Base-by-base conservation (phyloP, 768 basidiomycete genomes). In the Chlorophyllum brunneum region DNA sequence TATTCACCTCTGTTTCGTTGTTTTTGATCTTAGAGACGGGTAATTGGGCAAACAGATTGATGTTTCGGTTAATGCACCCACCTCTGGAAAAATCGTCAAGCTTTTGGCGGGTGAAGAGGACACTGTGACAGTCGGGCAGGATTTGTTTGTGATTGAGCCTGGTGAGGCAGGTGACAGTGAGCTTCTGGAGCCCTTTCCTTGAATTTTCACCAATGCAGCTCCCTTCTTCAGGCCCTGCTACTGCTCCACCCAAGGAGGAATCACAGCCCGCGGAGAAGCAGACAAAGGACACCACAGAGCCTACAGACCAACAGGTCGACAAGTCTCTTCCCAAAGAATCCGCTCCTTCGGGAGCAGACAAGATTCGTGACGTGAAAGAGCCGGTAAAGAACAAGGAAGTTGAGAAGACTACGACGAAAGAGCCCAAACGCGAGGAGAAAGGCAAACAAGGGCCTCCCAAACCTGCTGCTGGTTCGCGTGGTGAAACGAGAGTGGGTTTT, bases 101-200 rank as follows among this genome's bases (percentile, higher is more conserved):
- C 73, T 91, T 13, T 80, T 98, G 26, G 93, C 86, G 38, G 81
- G 78, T 36, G 95, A 98, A 69, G 95, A 99, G 61, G 89, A 93
- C 61, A 97, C 94, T 18, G 95, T 98, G 54, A 76, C 82, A 5
- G 93, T 98, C 33, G 95, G 95, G 26, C 93, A 98, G 69, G 95
- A 98, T 64, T 77, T 98, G 44, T 89, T 98, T 71, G 79, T 85
- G 61, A 81, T 98, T 53, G 95, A 98, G 63, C 81, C 86, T 20
- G 95, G 94, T 56, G 86, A 83, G 60, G 77, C 60, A 36, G 76
- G 70, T 42, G 76, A 72, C 58, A 68, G 79, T 78, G 62, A 55
- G 78, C 70, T 15, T 30, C 48, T 31, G 30, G 30, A 36, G 11
- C 16, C 2, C 11, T 27, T 27, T 23, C 26, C 10, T 43, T 4